Evolutionary conservation across 225 moss, liverwort and hornwort genomes (phyloP).

Genomic region (Bryum argenteum): DNA sequence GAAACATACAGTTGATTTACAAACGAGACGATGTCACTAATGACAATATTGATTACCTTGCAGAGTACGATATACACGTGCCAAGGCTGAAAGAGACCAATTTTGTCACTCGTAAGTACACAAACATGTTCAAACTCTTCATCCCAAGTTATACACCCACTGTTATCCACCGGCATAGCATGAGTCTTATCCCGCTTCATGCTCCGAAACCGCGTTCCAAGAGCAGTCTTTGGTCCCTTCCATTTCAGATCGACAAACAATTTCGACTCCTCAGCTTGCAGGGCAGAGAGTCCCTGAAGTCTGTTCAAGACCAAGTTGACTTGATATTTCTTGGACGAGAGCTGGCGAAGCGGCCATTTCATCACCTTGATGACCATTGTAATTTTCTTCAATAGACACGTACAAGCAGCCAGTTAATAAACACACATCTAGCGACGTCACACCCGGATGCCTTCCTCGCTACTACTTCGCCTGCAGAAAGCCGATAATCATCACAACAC

Average conservation of each 20-base stretch:
- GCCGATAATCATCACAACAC: no score
- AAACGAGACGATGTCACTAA: not conserved
- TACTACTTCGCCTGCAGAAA: no score
- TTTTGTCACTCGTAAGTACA: slow-evolving; percentile 66
- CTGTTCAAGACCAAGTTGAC: slow-evolving; percentile 75
- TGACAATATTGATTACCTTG: slow-evolving; percentile 59
- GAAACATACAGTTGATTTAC: slow-evolving; percentile 5
- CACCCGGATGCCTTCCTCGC: no score
- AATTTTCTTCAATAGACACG: slow-evolving; percentile 2
- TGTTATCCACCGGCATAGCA: slow-evolving; percentile 51
- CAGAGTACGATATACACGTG: slow-evolving; percentile 74
- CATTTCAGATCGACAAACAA: slow-evolving; percentile 83
- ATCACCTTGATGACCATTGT: slow-evolving; percentile 95
- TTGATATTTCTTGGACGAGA: slow-evolving; percentile 79
- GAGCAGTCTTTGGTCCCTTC: slow-evolving; percentile 81
- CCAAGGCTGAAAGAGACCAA: slow-evolving; percentile 81
- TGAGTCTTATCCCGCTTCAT: slow-evolving; percentile 73
- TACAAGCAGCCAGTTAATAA: not conserved
- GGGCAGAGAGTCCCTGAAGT: slow-evolving; percentile 59
- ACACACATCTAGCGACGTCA: no score
- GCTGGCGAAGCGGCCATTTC: slow-evolving; percentile 84
- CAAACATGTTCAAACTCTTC: slow-evolving; percentile 83
- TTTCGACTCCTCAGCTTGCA: slow-evolving; percentile 48
- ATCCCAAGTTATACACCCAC: slow-evolving; percentile 74
- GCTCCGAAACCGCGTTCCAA: slow-evolving; percentile 83